phyloP scores from a whole-genome alignment of 176 grass and related monocot genomes.

The Calamus simplicifolius region DNA sequence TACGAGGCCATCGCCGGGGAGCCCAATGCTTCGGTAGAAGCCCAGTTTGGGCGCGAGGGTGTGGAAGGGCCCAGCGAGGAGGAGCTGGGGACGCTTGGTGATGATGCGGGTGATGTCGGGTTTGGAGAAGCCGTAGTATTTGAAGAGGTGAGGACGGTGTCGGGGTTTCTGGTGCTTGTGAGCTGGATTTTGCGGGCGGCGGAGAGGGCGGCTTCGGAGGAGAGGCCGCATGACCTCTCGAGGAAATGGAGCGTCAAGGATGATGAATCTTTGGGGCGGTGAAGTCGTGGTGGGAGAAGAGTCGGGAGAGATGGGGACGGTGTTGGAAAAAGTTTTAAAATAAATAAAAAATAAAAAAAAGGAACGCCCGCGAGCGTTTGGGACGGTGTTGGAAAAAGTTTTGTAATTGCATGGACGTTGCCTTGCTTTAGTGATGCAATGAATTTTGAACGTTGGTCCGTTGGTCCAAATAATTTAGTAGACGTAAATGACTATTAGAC shows the following conservation, averaged over 20 bases:
- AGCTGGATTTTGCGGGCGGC: neutral
- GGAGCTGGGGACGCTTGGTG: constrained; percentile 6
- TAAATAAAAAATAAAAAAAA: too few species aligned
- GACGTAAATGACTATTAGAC: too few species aligned
- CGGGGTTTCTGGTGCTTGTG: neutral
- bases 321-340: too few species aligned
- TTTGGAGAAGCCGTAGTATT: constrained; percentile 36
- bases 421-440: too few species aligned
- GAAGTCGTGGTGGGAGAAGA: neutral
- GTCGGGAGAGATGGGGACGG: constrained; percentile 23
- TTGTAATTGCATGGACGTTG: too few species aligned
- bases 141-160: constrained; percentile 10
- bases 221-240: constrained; percentile 19
- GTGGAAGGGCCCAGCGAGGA: neutral
- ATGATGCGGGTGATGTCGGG: constrained; percentile 25
- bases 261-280: neutral
- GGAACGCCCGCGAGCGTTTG: too few species aligned
- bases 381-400: too few species aligned
- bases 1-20: constrained; percentile 8
- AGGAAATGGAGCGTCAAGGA: constrained; percentile 3
- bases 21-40: constrained; percentile 10
- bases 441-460: too few species aligned
- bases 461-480: too few species aligned
- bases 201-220: constrained; percentile 10
- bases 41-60: constrained; percentile 23